A percentile compares a stretch with the other conserved stretches of the same genome.
phyloP scores from a whole-genome alignment of 306 rosid species.

The Pyrus bretschneideri region DNA sequence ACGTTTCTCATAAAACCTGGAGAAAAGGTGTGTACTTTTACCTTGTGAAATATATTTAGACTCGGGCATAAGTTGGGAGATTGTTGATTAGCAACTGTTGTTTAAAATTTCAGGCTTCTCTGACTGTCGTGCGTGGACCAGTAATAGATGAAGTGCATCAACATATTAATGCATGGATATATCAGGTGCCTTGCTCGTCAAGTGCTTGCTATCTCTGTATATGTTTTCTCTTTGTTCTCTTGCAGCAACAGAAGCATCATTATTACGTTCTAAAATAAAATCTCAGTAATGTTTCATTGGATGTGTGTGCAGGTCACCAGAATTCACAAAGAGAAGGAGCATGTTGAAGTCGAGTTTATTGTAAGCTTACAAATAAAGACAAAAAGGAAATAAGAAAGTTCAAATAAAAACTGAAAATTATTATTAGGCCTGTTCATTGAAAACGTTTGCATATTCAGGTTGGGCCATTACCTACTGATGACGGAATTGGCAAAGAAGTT shows the following conservation, averaged over 20 bases:
- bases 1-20: conserved; percentile 33
- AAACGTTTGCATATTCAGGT: conserved; percentile 41
- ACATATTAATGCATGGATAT: conserved; percentile 43
- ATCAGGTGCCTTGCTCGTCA: conserved; percentile 35
- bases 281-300: conserved; percentile 4
- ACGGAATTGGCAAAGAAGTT: conserved; percentile 82
- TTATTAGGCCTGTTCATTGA: conserved; percentile 5
- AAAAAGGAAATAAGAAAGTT: neutral
- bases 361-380: conserved; percentile 43
- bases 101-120: conserved; percentile 29
- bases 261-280: conserved; percentile 10
- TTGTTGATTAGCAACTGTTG: conserved; percentile 1
- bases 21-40: conserved; percentile 25
- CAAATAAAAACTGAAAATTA: neutral
- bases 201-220: conserved; percentile 5
- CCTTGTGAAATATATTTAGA: conserved; percentile 3
- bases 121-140: conserved; percentile 42
- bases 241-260: neutral
- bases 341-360: conserved; percentile 85
- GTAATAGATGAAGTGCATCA: conserved; percentile 51
- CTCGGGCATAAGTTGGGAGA: neutral
- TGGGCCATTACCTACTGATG: conserved; percentile 84
- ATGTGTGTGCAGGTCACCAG: conserved; percentile 57
- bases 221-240: conserved; percentile 12
- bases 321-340: conserved; percentile 77